phyloP scores from a whole-genome alignment of 305 asterid species.

The Fraxinus nigra region DNA sequence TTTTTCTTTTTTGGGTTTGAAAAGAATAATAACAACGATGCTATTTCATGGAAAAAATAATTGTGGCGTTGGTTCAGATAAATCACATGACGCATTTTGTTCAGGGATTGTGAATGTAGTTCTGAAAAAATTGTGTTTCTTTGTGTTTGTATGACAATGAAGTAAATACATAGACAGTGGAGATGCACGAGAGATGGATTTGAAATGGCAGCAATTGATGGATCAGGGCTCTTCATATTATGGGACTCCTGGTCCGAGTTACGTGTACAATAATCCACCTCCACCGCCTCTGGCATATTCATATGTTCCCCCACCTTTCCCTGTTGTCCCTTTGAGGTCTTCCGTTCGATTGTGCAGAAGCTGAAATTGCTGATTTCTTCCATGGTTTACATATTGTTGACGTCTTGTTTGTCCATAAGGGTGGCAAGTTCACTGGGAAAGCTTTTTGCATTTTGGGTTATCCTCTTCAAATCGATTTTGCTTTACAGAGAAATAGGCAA shows the following conservation, averaged over 20 bases:
- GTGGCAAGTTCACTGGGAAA: slow-evolving; percentile 78
- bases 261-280: slow-evolving; percentile 61
- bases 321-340: slow-evolving; percentile 93
- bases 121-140: slow-evolving; percentile 20
- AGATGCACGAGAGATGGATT: slow-evolving; percentile 81
- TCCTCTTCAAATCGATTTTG: slow-evolving; percentile 83
- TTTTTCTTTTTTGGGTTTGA: neutral
- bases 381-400: slow-evolving; percentile 78
- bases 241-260: slow-evolving; percentile 54
- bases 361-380: slow-evolving; percentile 76
- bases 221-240: slow-evolving; percentile 71
- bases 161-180: slow-evolving; percentile 64
- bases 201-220: slow-evolving; percentile 83
- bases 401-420: slow-evolving; percentile 69
- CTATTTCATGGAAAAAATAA: neutral
- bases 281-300: slow-evolving; percentile 61
- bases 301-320: slow-evolving; percentile 74
- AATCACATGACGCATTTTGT: neutral
- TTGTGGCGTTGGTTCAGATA: neutral
- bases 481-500: slow-evolving; percentile 78
- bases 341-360: slow-evolving; percentile 79
- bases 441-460: slow-evolving; percentile 77
- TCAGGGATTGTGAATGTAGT: neutral
- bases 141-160: slow-evolving; percentile 19
- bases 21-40: neutral